Conservation (phyloP, 2,329 filamentous ascomycete genomes). For the Orbilia oligospora region DNA sequence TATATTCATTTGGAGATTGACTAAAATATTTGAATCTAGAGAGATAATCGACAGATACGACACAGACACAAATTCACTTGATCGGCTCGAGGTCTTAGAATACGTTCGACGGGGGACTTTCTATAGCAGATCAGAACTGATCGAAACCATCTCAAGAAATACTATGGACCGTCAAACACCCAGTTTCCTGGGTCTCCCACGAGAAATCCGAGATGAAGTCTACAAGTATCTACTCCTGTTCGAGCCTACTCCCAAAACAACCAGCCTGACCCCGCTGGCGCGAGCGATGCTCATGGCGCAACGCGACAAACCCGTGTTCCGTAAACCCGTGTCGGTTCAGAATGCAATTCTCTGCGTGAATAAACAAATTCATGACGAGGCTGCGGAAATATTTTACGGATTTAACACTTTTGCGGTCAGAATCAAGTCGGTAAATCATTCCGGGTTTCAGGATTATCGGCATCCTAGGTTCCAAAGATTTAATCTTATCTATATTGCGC, state of each 20-base stretch:
- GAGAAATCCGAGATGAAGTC: slow-evolving; percentile 28
- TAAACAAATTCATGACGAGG: slow-evolving; percentile 41
- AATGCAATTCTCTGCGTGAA: slow-evolving; percentile 17
- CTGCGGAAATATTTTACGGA: slow-evolving; percentile 26
- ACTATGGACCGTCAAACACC: background rate
- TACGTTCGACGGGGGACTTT: too few relatives aligned
- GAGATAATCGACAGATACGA: too few relatives aligned
- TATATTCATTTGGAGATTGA: too few relatives aligned
- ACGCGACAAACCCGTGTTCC: background rate
- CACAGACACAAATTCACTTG: too few relatives aligned
- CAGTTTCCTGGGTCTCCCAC: slow-evolving; percentile 7
- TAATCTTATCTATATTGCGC: background rate
- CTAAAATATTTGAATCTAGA: too few relatives aligned
- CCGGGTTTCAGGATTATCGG: background rate
- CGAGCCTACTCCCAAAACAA: background rate
- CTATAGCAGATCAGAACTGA: too few relatives aligned
- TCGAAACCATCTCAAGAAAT: background rate
- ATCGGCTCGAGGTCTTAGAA: too few relatives aligned
- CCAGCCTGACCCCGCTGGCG: background rate
- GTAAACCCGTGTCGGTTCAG: background rate
- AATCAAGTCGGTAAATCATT: background rate
- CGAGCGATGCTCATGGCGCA: background rate
- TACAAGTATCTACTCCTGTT: slow-evolving; percentile 24
- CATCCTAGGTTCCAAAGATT: background rate
- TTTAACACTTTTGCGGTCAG: slow-evolving; percentile 2